Evolutionary conservation across 345 rosid species (phyloP), one percentile per base, ranked within the genome.

Genomic region (Linum lewisii): DNA sequence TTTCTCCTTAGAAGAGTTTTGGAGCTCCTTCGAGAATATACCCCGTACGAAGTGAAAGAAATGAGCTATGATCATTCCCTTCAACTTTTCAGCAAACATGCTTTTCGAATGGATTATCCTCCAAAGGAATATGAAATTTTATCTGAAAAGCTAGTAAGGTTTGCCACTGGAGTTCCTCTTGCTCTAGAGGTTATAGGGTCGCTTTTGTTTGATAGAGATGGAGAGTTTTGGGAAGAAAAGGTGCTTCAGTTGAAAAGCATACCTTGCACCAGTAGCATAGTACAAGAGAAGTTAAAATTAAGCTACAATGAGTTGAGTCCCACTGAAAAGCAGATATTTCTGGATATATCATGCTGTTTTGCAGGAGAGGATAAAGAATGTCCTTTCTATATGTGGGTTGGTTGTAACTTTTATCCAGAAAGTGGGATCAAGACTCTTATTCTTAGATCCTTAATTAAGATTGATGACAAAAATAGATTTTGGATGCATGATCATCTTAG

Each of bases 321-420:
- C 9, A 7, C 0, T 1, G 59, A 63, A n/a, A 63, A 67, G 62
- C 21, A 59, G 2, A 67, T 72, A 24, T 72, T 69, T 57, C 66
- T 71, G 2, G 63, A 71, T 65, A 25, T 70, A 32, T 66, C 74
- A 4, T 65, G 69, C 22, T 66, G 59, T 32, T 64, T 68, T 19
- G 26, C 20, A 18, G 51, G 42, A n/a, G 26, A 37, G 21, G 11
- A 49, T 19, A 47, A 18, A 16, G 44, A n/a, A 38, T 38, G 15
- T 2, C 45, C 45, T 8, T 38, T 38, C 9, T 38, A 38, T 38
- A 38, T 38, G 45, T 38, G 45, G 45, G 16, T 2, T 6, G 45
- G 9, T 38, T 38, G 45, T 38, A 10, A 38, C 3, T 38, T 38
- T 38, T 38, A 38, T 38, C 45, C 45, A 38, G 45, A 38, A 10